Evolutionary conservation across 2,329 filamentous ascomycete genomes (phyloP).

Genomic region (Diaporthe eres): DNA sequence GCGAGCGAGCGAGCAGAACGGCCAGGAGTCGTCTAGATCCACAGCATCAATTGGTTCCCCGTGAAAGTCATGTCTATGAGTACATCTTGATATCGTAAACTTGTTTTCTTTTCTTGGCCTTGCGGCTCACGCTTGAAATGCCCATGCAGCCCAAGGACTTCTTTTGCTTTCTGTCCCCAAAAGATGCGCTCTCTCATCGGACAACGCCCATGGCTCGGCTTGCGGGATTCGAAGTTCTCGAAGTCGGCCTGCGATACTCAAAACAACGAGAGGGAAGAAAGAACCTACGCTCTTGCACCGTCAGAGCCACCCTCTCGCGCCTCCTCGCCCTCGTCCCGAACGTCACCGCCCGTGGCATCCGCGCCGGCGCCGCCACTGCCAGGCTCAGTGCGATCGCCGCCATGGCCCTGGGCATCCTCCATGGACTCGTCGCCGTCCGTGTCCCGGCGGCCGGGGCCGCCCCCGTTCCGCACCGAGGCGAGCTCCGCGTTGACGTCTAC

Average conservation of each 20-base stretch:
- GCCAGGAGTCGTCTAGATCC: conserved; percentile 28
- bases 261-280: conserved; percentile 49
- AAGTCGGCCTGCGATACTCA: background rate
- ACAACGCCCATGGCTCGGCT: background rate
- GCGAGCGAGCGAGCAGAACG: conserved; percentile 45
- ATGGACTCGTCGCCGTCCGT: conserved; percentile 79
- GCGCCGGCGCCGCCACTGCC: conserved; percentile 86
- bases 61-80: conserved; percentile 41
- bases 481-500: conserved; percentile 84
- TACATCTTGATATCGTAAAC: conserved; percentile 39
- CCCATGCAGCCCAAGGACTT: conserved; percentile 23
- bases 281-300: conserved; percentile 99
- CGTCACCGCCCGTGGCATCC: conserved; percentile 90
- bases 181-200: background rate
- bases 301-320: conserved; percentile 94
- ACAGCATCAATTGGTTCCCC: conserved; percentile 39
- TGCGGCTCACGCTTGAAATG: conserved; percentile 30
- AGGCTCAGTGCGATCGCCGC: conserved; percentile 70
- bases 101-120: conserved; percentile 36
- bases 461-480: conserved; percentile 69
- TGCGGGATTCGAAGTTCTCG: background rate
- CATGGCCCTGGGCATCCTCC: conserved; percentile 80
- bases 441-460: conserved; percentile 59
- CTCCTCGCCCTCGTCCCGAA: conserved; percentile 89
- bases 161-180: background rate